Evolutionary conservation across 2,329 filamentous ascomycete genomes (phyloP), one percentile per base, ranked within the genome.

Genomic region (Balansia obtecta): DNA sequence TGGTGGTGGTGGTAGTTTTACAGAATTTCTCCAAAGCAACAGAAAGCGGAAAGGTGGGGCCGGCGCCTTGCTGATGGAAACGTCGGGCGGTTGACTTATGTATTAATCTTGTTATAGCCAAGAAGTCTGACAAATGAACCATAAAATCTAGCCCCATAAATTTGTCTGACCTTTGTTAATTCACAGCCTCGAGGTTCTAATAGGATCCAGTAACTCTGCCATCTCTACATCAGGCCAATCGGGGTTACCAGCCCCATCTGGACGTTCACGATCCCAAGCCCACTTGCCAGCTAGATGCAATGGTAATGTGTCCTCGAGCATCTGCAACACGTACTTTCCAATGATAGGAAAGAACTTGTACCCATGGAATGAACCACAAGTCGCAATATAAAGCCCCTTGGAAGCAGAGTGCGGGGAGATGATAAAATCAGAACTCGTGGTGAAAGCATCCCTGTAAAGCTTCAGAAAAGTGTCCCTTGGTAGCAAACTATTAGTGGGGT

Each of bases 331-430:
- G 56, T 85, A 85, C 55, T 75, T 76, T 4, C 82, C 81, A 27
- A 83, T 73, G 2, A 77, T 73, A 0, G 82, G 82, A 51, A 85
- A 72, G 63, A 86, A 84, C 63, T 85, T 85, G 70, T 74, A 85
- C 15, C 78, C 76, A 62, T 86, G 82, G 57, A 84, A 83, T 0
- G 80, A 83, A 7, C 82, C 82, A 12, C 79, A 80, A 0, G 78
- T 79, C 0, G 80, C 82, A 1, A 86, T 58, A 56, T 76, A 84
- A 0, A 86, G 64, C 20, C 79, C 79, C 45, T 61, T 60, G 18
- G 59, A 75, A 33, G 67, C 69, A 0, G 71, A 52, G 55, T 82
- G 73, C 0, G 78, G 77, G 5, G 77, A 77, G 56, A 85, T 76
- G 54, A 85, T 73, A 56, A 82, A 82, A 58, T 85, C 79, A 20